These are phyloP conservation scores for Coix lacrymajobi DNA, from an alignment of 176 grass and related monocot species.

Conservation along the genomic window DNA sequence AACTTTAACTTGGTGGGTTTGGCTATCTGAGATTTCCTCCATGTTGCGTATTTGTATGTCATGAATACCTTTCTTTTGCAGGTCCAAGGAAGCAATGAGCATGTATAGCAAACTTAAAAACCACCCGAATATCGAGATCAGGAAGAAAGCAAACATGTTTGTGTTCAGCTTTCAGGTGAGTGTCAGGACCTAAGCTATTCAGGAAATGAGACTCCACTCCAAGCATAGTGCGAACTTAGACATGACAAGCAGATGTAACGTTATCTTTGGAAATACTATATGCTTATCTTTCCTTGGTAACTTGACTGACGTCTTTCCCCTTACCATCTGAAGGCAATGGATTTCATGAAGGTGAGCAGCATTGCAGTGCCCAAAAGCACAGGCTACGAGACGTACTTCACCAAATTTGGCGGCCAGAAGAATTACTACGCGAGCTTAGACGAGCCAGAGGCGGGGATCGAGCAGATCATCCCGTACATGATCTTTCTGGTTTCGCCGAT, in stretches of 20 bases:
- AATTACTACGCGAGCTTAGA: conserved; percentile 46
- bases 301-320: not conserved
- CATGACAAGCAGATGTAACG: not conserved
- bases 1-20: not conserved
- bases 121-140: conserved; percentile 67
- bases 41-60: not conserved
- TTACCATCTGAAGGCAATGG: conserved; percentile 54
- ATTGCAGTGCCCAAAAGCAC: conserved; percentile 38
- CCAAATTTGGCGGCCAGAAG: conserved; percentile 51
- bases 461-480: conserved; percentile 62
- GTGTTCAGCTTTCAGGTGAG: conserved; percentile 80
- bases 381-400: conserved; percentile 81
- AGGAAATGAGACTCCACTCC: not conserved
- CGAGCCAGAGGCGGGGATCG: conserved; percentile 28
- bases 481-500: conserved; percentile 65
- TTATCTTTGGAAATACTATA: not conserved
- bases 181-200: not conserved
- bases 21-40: not conserved
- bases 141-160: conserved; percentile 77
- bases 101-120: conserved; percentile 87
- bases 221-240: not conserved
- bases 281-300: not conserved
- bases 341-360: conserved; percentile 74
- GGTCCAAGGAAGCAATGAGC: conserved; percentile 75
- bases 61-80: conserved; percentile 16